Percentiles rank a stretch among this genome's conserved stretches.
Conservation (phyloP, 768 basidiomycete genomes). For the Suillus cothurnatus region DNA sequence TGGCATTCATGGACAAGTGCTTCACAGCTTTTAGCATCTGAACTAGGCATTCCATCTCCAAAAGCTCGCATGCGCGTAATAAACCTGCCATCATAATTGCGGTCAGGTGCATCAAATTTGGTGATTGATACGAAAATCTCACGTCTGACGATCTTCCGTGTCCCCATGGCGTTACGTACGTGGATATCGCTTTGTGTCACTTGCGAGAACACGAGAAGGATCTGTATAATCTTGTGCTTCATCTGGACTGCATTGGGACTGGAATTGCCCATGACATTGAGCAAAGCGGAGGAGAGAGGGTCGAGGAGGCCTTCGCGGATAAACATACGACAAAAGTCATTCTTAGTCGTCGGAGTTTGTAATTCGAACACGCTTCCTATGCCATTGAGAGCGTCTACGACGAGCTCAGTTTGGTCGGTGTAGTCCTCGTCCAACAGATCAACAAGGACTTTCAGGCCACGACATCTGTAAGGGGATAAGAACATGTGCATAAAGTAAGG, state of each 20-base stretch:
- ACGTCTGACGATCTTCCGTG: conserved; percentile 88
- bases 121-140: conserved; percentile 35
- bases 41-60: conserved; percentile 88
- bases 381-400: conserved; percentile 92
- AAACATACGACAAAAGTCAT: conserved; percentile 99
- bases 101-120: conserved; percentile 10
- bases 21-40: conserved; percentile 93
- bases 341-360: conserved; percentile 94
- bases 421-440: conserved; percentile 98
- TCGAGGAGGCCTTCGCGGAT: conserved; percentile 94
- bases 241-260: conserved; percentile 68
- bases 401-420: conserved; percentile 85
- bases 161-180: conserved; percentile 90
- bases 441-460: conserved; percentile 91
- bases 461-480: conserved; percentile 59
- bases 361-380: conserved; percentile 96
- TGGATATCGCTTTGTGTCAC: conserved; percentile 95
- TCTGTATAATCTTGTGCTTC: conserved; percentile 88
- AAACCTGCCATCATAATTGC: conserved; percentile 56
- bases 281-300: conserved; percentile 85
- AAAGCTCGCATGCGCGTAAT: conserved; percentile 81
- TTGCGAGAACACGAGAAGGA: conserved; percentile 89
- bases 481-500: not conserved
- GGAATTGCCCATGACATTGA: conserved; percentile 82
- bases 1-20: conserved; percentile 92